Base-by-base conservation (phyloP, 164 flowering plant genomes). In the Chloranthus sessilifolius region DNA sequence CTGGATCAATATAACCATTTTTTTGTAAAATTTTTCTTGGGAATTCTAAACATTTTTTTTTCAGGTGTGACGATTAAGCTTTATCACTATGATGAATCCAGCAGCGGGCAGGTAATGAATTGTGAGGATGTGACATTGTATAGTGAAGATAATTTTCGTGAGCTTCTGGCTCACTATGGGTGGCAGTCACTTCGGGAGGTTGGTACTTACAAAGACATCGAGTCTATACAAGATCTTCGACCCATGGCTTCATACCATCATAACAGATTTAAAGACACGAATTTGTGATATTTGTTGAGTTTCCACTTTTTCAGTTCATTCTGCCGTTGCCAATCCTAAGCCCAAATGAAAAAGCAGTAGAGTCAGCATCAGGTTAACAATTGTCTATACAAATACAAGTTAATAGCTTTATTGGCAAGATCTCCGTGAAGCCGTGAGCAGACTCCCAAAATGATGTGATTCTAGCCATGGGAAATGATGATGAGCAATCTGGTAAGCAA, bases 21-120 rank as follows among this genome's bases (percentile, higher is more conserved):
- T 34, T 15, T 10, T 11, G n/a, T 15, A 34, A 34, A 11, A 34
- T 2, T 34, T 34, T 11, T 43, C 12, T 22, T 16, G 7, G 7
- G 27, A 5, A 7, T 8, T 19, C 2, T 12, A 16, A 11, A 7
- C 8, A 43, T 15, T 25, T 35, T 55, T n/a, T n/a, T n/a, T 50
- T 47, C 55, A 58, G 62, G 62, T 29, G 62, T 58, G 12, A 49
- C 55, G 23, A 49, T 58, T 23, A 58, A 50, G 47, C 39, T 49
- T 30, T 50, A 50, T 49, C 62, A 49, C 41, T 41, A 31, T 25
- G 55, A 50, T 21, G 35, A 49, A 16, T 58, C n/a, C n/a, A n/a
- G 55, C 34, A 31, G 30, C 23, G 19, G 22, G 14, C 53, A 39
- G 53, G 19, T 28, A 8, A 26, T 49, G 22, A 39, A 29, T 17